Evolutionary conservation across 257 asterid genomes (phyloP).

Genomic region (Coffea eugenioides): DNA sequence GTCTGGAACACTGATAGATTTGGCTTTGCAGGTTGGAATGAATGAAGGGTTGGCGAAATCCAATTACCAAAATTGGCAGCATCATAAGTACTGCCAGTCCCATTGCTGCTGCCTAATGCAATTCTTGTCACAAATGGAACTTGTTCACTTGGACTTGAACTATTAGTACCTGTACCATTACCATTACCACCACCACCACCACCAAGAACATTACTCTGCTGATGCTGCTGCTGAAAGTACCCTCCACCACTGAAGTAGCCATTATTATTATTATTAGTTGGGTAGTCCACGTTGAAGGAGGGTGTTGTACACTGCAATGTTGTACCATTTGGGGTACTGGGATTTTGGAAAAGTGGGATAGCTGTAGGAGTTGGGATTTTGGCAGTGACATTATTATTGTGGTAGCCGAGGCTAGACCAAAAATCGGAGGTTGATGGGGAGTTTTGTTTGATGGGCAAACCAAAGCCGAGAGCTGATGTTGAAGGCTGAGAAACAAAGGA

Average conservation of each 20-base stretch:
- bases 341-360: conserved; percentile 16
- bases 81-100: conserved; percentile 17
- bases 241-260: conserved; percentile 28
- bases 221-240: conserved; percentile 21
- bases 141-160: conserved; percentile 1
- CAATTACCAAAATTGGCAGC: conserved; percentile 34
- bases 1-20: conserved; percentile 41
- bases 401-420: conserved; percentile 65
- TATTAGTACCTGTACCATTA: not conserved
- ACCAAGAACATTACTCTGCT: conserved; percentile 17
- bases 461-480: conserved; percentile 31
- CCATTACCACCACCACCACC: not conserved
- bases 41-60: conserved; percentile 34
- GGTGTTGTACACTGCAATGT: conserved; percentile 25
- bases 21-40: conserved; percentile 37
- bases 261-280: not conserved
- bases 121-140: conserved; percentile 14
- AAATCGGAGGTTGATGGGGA: conserved; percentile 31
- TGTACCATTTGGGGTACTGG: conserved; percentile 3
- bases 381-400: conserved; percentile 6
- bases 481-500: conserved; percentile 24
- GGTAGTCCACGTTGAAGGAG: conserved; percentile 33
- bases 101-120: conserved; percentile 21
- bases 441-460: conserved; percentile 39
- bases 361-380: conserved; percentile 15